Conservation (phyloP, 2,329 filamentous ascomycete genomes). For the Paramyrothecium roridum region DNA sequence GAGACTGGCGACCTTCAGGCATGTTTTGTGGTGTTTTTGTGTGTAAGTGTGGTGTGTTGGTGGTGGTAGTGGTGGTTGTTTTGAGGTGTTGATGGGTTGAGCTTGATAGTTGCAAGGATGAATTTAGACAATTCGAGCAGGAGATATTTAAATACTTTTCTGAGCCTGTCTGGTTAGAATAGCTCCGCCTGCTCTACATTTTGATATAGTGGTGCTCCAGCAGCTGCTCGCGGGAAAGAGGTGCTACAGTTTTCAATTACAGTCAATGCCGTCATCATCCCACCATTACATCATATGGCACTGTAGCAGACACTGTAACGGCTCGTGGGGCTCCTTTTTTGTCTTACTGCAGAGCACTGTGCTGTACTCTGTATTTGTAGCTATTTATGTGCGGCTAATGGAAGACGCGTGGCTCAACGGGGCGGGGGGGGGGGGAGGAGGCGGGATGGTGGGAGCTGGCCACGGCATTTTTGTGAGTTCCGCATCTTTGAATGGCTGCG, state of each 20-base stretch:
- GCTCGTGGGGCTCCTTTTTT: neutral
- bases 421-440: neutral
- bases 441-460: neutral
- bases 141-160: neutral
- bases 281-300: neutral
- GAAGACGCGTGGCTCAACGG: too few relatives aligned
- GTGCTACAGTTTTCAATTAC: neutral
- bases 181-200: neutral
- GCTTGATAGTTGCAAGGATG: conserved; percentile 1
- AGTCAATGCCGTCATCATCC: conserved; percentile 2
- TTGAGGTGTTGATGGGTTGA: neutral
- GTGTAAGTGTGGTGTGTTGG: neutral
- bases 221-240: neutral
- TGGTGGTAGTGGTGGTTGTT: neutral
- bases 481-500: neutral
- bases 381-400: too few relatives aligned
- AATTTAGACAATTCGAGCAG: neutral
- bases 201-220: neutral
- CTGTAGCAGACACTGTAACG: neutral
- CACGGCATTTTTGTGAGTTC: neutral
- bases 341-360: neutral
- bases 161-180: too few relatives aligned
- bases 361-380: too few relatives aligned
- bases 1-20: conserved; percentile 77
- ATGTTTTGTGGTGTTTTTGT: conserved; percentile 45